Percentiles rank a stretch among this genome's conserved stretches.
These are phyloP conservation scores for Bathelium albidoporum DNA, from an alignment of 495 filamentous ascomycete genomes.

Conservation along the genomic window DNA sequence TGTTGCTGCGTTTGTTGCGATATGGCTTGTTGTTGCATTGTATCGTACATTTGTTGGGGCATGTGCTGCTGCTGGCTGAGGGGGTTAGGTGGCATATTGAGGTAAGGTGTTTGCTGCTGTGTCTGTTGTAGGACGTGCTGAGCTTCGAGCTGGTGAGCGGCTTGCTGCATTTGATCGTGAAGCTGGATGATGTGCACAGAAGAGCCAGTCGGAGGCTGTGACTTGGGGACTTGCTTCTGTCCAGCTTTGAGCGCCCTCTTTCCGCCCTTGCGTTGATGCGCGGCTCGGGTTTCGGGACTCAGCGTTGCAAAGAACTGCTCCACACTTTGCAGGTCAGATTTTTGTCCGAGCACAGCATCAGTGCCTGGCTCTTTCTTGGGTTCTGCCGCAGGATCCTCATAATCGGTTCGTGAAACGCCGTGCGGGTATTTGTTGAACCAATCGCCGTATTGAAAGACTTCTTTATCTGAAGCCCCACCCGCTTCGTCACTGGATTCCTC, in stretches of 20 bases:
- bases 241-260: conserved; percentile 13
- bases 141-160: conserved; percentile 21
- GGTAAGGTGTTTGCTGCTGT: conserved; percentile 18
- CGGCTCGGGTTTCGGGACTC: conserved; percentile 51
- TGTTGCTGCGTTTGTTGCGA: conserved; percentile 9
- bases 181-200: background rate
- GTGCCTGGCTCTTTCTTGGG: conserved; percentile 59
- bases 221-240: background rate
- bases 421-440: conserved; percentile 96
- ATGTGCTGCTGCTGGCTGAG: conserved; percentile 7
- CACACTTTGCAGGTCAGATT: conserved; percentile 80
- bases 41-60: conserved; percentile 2
- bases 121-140: conserved; percentile 18
- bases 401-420: conserved; percentile 74
- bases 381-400: conserved; percentile 62
- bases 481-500: conserved; percentile 45
- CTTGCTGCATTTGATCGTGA: conserved; percentile 6
- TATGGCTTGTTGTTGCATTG: background rate
- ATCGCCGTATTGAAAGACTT: conserved; percentile 91
- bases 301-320: conserved; percentile 89
- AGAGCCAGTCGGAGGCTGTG: conserved; percentile 1
- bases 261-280: conserved; percentile 17
- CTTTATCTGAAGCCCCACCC: conserved; percentile 24
- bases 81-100: conserved; percentile 9
- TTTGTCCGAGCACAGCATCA: conserved; percentile 73